Percentiles rank a stretch among this genome's conserved stretches.
Evolutionary conservation across 2,329 filamentous ascomycete genomes (phyloP).

Genomic region (Ustulina deusta): DNA sequence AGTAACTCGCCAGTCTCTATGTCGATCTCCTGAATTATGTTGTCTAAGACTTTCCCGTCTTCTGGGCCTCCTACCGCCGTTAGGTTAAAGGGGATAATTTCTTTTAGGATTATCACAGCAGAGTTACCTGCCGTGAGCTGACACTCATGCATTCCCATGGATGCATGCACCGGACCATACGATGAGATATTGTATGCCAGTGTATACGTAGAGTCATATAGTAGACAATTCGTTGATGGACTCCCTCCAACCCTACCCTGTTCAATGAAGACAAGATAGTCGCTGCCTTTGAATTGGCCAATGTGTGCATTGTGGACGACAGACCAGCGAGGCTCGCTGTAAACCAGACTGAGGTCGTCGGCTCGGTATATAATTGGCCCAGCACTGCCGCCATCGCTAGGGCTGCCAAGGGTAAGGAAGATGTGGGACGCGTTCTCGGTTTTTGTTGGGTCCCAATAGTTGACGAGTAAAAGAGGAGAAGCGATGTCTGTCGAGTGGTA

Average conservation of each 20-base stretch:
- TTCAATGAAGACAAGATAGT: slow-evolving; percentile 39
- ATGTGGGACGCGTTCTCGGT: slow-evolving; percentile 51
- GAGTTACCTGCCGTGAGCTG: slow-evolving; percentile 43
- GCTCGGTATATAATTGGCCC: slow-evolving; percentile 54
- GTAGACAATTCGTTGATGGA: slow-evolving; percentile 35
- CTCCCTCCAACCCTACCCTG: slow-evolving; percentile 12
- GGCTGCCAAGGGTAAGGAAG: slow-evolving; percentile 49
- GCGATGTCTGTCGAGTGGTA: slow-evolving; percentile 52
- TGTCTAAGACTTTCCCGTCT: slow-evolving; percentile 34
- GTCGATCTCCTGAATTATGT: slow-evolving; percentile 42
- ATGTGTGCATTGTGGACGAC: slow-evolving; percentile 35
- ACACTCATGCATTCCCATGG: slow-evolving; percentile 45
- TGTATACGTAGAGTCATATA: slow-evolving; percentile 45
- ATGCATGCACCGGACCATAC: slow-evolving; percentile 1
- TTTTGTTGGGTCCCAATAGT: slow-evolving; percentile 46
- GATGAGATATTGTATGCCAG: slow-evolving; percentile 41
- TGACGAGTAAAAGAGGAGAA: slow-evolving; percentile 53
- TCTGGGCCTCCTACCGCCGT: slow-evolving; percentile 32
- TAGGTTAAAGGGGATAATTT: slow-evolving; percentile 38
- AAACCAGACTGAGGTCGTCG: slow-evolving; percentile 54
- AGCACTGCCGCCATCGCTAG: slow-evolving; percentile 41
- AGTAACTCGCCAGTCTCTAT: slow-evolving; percentile 37
- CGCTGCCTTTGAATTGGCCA: slow-evolving; percentile 26
- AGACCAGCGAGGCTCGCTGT: slow-evolving; percentile 49
- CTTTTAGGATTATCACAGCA: slow-evolving; percentile 42